Conservation (phyloP, 805 yeast species). For the Candida dajiaensis region DNA sequence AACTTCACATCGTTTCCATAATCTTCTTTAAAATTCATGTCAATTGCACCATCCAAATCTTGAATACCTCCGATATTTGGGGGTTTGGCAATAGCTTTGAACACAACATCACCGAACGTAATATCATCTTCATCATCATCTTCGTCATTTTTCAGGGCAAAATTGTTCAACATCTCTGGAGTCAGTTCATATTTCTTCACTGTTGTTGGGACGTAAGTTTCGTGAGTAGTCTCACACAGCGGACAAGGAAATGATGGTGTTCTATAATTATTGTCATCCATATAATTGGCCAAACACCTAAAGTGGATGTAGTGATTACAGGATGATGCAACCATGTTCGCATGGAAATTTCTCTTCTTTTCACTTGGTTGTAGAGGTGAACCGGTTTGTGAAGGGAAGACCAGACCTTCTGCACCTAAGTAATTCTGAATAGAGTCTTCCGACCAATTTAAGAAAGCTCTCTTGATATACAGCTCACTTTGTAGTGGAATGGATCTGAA, state of each 20-base stretch:
- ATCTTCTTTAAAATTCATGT: neutral
- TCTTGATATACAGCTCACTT: slow-evolving; percentile 1
- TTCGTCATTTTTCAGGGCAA: neutral
- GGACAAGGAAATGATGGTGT: slow-evolving; percentile 84
- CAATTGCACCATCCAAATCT: slow-evolving; percentile 3
- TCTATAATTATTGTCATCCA: slow-evolving; percentile 53
- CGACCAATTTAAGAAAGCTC: slow-evolving; percentile 19
- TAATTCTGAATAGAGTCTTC: slow-evolving; percentile 15
- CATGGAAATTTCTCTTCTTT: slow-evolving; percentile 3
- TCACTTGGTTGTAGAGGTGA: neutral
- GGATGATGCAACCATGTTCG: slow-evolving; percentile 32
- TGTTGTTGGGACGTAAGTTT: slow-evolving; percentile 61
- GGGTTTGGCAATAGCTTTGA: neutral
- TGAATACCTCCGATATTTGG: neutral
- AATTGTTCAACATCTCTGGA: neutral
- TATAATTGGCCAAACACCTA: slow-evolving; percentile 63
- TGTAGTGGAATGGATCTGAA: slow-evolving; percentile 17
- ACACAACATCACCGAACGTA: neutral
- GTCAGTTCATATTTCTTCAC: neutral
- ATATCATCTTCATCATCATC: neutral
- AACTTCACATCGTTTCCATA: neutral
- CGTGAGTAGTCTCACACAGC: slow-evolving; percentile 79
- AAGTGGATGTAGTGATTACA: slow-evolving; percentile 95
- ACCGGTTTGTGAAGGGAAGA: slow-evolving; percentile 13
- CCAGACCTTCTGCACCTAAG: slow-evolving; percentile 25